Evolutionary conservation across 495 filamentous ascomycete genomes (phyloP), one percentile per base, ranked within the genome.

Genomic region (Aspergillus bertholletiae): DNA sequence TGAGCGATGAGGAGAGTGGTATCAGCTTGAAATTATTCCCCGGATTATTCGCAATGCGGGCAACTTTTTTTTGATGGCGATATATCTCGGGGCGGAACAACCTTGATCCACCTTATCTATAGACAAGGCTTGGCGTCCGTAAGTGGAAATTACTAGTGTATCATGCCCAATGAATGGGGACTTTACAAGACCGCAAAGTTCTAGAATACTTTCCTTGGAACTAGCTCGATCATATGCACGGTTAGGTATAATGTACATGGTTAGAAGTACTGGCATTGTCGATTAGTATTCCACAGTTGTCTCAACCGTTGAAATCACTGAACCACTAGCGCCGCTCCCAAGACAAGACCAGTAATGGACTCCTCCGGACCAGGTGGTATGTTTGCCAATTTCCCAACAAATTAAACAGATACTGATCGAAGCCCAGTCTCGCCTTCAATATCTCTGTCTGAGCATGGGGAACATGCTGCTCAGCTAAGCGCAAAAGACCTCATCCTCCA

Each of bases 401-500:
- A 44, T 11, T 24, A 9, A 43, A 2, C 7, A 39, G 18, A 23
- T 26, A 47, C 65, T 35, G 63, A 41, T 18, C 17, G 7, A 12
- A 0, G 13, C 15, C 7, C 30, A 74, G 73, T 39, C 12, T 59
- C 59, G 1, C 22, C 68, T 37, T 51, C 60, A 5, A 49, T 73
- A 1, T 53, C 55, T 1, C 22, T 73, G 0, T 68, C 73, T 30
- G 68, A 74, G 28, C 71, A 74, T 54, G 73, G 73, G 1, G 47
- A 66, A 17, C 71, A 68, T 56, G 68, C 64, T 49, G 59, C 65
- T 21, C 73, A 70, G 15, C 13, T 71, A 7, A 64, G 56, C 48
- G 68, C 62, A 2, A 78, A 72, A 50, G 70, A 72, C 20, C 53
- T 76, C n/a, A 34, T 71, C 20, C 49, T 76, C 13, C 72, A 74